These are phyloP conservation scores for Ceratobasidium sp. DNA, from an alignment of 1,284 basidiomycete species.

Conservation along the genomic window DNA sequence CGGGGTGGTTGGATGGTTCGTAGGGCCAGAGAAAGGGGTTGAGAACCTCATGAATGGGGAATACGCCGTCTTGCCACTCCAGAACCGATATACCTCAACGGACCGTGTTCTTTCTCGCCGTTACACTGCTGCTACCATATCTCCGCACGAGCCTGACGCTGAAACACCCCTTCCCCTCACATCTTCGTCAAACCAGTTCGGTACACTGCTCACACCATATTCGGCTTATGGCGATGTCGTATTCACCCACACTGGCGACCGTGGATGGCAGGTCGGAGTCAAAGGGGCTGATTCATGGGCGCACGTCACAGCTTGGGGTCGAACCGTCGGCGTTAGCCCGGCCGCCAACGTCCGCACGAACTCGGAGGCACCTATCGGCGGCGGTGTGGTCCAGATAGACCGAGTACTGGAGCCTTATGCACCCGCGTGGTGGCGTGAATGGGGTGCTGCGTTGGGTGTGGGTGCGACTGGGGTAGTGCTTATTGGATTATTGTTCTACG, in stretches of 20 bases:
- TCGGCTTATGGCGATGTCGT: slow-evolving; percentile 38
- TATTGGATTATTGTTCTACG: slow-evolving; percentile 79
- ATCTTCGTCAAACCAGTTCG: slow-evolving; percentile 26
- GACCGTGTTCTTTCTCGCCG: neutral
- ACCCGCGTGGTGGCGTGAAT: slow-evolving; percentile 83
- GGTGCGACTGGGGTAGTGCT: slow-evolving; percentile 67
- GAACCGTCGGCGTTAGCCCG: slow-evolving; percentile 55
- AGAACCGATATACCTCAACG: neutral
- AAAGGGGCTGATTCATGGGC: slow-evolving; percentile 32
- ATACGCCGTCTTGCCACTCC: slow-evolving; percentile 3
- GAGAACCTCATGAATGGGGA: slow-evolving; percentile 38
- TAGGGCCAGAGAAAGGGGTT: slow-evolving; percentile 16
- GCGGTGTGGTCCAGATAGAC: slow-evolving; percentile 92
- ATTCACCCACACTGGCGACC: slow-evolving; percentile 29
- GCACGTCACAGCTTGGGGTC: slow-evolving; percentile 26
- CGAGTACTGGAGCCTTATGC: slow-evolving; percentile 85
- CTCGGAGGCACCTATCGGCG: slow-evolving; percentile 58
- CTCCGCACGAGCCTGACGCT: slow-evolving; percentile 34
- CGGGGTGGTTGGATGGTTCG: slow-evolving; percentile 6
- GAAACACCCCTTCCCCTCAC: slow-evolving; percentile 37
- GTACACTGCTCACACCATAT: slow-evolving; percentile 28
- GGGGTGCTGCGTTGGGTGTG: slow-evolving; percentile 72
- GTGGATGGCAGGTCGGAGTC: slow-evolving; percentile 27
- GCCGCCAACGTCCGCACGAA: neutral
- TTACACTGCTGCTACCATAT: neutral